A percentile compares a stretch with the other conserved stretches of the same genome.
Conservation (phyloP, 139 green algal species). For the Pedinophyceae sp. region DNA sequence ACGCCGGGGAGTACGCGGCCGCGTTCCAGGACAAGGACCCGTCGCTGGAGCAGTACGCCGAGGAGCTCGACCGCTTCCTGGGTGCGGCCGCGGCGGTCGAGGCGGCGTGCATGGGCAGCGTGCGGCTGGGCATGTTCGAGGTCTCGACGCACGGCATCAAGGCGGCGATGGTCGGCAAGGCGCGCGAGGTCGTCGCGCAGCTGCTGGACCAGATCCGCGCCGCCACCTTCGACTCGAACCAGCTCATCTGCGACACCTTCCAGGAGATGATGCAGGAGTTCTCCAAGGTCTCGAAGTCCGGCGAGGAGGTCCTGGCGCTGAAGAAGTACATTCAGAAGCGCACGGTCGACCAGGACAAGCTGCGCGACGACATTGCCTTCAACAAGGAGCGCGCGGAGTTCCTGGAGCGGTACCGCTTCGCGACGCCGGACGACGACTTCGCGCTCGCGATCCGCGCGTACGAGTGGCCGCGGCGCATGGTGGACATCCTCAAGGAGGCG, state of each 20-base stretch:
- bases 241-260: constrained; percentile 41
- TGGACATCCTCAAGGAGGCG: constrained; percentile 45
- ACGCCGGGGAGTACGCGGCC: constrained; percentile 3
- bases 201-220: constrained; percentile 30
- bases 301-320: constrained; percentile 44
- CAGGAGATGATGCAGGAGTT: constrained; percentile 35
- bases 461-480: constrained; percentile 52
- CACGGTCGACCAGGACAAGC: constrained; percentile 26
- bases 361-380: constrained; percentile 23
- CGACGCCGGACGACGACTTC: constrained; percentile 25
- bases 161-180: constrained; percentile 27
- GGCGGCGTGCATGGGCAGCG: constrained; percentile 26
- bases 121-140: constrained; percentile 42
- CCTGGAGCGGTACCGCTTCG: constrained; percentile 13
- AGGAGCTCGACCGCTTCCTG: constrained; percentile 29
- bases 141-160: constrained; percentile 36
- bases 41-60: constrained; percentile 26
- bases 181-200: constrained; percentile 19
- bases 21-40: constrained; percentile 10
- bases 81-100: constrained; percentile 19
- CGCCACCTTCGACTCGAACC: not conserved
- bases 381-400: constrained; percentile 33
- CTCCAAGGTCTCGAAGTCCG: constrained; percentile 23
- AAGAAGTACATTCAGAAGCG: constrained; percentile 48
- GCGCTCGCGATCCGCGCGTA: constrained; percentile 42